Evolutionary conservation across 2,329 filamentous ascomycete species (phyloP).

Genomic region (Diaporthe velutina): DNA sequence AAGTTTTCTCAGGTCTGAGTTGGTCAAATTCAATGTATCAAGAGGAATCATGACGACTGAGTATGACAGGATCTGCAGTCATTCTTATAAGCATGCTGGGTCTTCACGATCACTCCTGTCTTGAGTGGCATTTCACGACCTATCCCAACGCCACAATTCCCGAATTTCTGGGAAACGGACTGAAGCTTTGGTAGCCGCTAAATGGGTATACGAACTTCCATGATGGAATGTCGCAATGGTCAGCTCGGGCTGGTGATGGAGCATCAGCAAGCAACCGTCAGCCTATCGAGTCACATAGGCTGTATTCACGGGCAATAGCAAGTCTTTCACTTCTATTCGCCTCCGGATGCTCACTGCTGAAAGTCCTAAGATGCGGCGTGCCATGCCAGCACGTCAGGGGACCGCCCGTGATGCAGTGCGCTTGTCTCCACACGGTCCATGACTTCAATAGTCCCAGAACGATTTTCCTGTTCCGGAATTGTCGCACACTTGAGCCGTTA

Average conservation of each 20-base stretch:
- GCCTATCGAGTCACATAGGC: neutral
- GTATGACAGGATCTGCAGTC: conserved; percentile 20
- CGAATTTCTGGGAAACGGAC: no score
- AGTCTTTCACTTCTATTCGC: neutral
- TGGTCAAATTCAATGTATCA: neutral
- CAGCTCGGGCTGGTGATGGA: neutral
- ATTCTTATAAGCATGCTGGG: conserved; percentile 10
- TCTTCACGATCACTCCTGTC: neutral
- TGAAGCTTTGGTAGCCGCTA: no score
- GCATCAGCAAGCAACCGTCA: neutral
- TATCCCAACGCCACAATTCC: neutral
- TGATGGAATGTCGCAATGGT: neutral
- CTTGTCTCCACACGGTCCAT: neutral
- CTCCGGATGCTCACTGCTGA: neutral
- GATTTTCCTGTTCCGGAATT: neutral
- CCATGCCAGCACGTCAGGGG: neutral
- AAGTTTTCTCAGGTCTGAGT: neutral
- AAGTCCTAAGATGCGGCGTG: neutral
- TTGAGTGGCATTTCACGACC: neutral
- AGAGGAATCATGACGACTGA: neutral
- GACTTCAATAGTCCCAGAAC: neutral
- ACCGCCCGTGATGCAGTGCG: neutral
- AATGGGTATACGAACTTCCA: no score
- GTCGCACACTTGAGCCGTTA: no score
- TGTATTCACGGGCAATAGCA: neutral